These are phyloP conservation scores for Colletotrichum sublineola DNA, from an alignment of 2,329 filamentous ascomycete genomes.

Conservation along the genomic window DNA sequence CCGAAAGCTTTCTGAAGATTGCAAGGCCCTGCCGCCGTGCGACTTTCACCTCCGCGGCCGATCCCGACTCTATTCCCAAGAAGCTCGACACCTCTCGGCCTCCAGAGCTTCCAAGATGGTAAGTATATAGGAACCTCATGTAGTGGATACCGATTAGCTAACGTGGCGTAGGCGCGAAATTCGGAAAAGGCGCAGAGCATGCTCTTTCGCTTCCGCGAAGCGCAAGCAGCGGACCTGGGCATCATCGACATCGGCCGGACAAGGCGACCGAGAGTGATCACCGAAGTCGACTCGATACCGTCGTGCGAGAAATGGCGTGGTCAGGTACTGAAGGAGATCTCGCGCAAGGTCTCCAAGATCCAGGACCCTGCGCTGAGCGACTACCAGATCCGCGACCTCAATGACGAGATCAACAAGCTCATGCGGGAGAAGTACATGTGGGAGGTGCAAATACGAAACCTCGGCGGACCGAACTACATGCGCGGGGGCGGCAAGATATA, in stretches of 20 bases:
- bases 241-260: constrained; percentile 94
- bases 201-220: constrained; percentile 99
- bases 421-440: constrained; percentile 99
- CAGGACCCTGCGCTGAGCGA: constrained; percentile 93
- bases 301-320: constrained; percentile 98
- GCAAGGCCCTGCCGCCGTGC: not conserved
- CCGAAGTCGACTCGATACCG: constrained; percentile 85
- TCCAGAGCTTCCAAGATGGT: constrained; percentile 31
- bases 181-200: constrained; percentile 99
- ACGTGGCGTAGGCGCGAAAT: constrained; percentile 82
- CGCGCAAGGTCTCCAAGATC: constrained; percentile 95
- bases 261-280: constrained; percentile 91
- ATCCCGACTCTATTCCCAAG: not conserved
- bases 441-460: constrained; percentile 95
- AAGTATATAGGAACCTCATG: not conserved
- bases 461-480: constrained; percentile 99
- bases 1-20: constrained; percentile 31
- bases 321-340: constrained; percentile 96
- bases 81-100: constrained; percentile 20
- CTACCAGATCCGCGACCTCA: constrained; percentile 97
- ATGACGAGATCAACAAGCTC: constrained; percentile 99
- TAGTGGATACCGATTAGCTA: not conserved
- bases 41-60: constrained; percentile 23
- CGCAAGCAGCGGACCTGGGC: constrained; percentile 94
- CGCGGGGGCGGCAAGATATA: constrained; percentile 77